These are phyloP conservation scores for Neurospora sp. DNA, from an alignment of 495 filamentous ascomycete species.

Conservation along the genomic window DNA sequence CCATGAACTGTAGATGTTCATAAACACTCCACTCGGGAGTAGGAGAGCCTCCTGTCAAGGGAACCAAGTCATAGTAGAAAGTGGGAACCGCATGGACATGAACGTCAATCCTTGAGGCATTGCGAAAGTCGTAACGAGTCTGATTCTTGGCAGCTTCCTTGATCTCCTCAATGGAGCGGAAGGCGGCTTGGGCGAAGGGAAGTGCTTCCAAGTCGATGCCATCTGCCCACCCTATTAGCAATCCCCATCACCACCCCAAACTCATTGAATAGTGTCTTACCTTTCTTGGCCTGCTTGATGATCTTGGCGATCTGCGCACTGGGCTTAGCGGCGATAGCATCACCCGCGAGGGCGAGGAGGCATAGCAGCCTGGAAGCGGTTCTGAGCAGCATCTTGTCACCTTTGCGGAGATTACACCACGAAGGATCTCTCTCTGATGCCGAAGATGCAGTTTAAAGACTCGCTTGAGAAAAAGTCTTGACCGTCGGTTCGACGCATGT, in stretches of 20 bases:
- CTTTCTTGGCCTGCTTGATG: not conserved
- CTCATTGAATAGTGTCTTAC: not conserved
- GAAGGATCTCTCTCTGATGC: not conserved
- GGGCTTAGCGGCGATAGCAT: not conserved
- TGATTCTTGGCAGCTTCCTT: not conserved
- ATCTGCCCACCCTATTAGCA: not conserved
- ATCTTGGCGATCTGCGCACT: not conserved
- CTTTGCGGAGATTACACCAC: not conserved
- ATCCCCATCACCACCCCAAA: not conserved
- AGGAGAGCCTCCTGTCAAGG: not conserved
- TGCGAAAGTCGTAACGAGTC: not conserved
- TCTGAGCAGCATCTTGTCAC: not conserved
- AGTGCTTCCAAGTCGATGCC: not conserved
- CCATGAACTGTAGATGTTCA: conserved; percentile 1
- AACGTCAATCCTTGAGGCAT: not conserved
- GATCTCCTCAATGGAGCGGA: conserved; percentile 1
- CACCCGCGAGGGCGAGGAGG: not conserved
- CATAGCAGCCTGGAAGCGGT: not conserved
- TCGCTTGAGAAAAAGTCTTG: not conserved
- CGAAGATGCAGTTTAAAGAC: not conserved
- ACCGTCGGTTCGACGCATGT: not conserved
- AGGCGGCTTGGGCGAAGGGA: conserved; percentile 4
- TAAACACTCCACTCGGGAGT: not conserved
- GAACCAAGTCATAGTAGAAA: not conserved
- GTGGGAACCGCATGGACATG: not conserved